A percentile compares a stretch with the other conserved stretches of the same genome.
phyloP scores from a whole-genome alignment of 495 filamentous ascomycete genomes.

The Annulohypoxylon moriforme region DNA sequence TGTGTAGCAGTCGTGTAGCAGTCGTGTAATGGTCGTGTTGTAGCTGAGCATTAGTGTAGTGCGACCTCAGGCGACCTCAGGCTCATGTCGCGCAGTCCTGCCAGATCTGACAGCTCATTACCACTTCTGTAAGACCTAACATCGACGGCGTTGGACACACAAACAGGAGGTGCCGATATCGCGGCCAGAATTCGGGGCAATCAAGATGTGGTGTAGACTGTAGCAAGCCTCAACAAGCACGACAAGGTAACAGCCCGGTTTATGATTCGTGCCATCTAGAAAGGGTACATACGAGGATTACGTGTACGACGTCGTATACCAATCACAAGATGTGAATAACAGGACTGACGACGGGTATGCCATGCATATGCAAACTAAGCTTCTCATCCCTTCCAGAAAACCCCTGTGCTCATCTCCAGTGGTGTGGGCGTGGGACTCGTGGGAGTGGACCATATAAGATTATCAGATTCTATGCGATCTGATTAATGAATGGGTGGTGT shows the following conservation, averaged over 20 bases:
- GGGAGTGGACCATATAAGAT: conserved; percentile 2
- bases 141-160: neutral
- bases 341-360: conserved; percentile 36
- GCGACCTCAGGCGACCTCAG: neutral
- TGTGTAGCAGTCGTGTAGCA: conserved; percentile 3
- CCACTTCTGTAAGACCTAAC: conserved; percentile 6
- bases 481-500: neutral
- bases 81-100: neutral
- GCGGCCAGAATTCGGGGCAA: conserved; percentile 37
- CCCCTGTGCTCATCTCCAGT: conserved; percentile 8
- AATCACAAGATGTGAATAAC: conserved; percentile 10
- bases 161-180: conserved; percentile 27
- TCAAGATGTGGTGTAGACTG: conserved; percentile 16
- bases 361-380: conserved; percentile 27
- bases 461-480: conserved; percentile 8
- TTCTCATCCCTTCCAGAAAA: neutral
- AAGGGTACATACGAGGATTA: conserved; percentile 16
- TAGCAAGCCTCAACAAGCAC: conserved; percentile 7
- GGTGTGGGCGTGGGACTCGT: neutral
- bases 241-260: conserved; percentile 15
- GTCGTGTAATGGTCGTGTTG: neutral
- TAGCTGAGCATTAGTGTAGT: neutral
- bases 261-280: conserved; percentile 13
- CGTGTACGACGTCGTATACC: conserved; percentile 32
- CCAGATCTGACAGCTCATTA: conserved; percentile 10